Evolutionary conservation across 169 alveolate species (phyloP).

Genomic region (Plasmodium billcollinsi): DNA sequence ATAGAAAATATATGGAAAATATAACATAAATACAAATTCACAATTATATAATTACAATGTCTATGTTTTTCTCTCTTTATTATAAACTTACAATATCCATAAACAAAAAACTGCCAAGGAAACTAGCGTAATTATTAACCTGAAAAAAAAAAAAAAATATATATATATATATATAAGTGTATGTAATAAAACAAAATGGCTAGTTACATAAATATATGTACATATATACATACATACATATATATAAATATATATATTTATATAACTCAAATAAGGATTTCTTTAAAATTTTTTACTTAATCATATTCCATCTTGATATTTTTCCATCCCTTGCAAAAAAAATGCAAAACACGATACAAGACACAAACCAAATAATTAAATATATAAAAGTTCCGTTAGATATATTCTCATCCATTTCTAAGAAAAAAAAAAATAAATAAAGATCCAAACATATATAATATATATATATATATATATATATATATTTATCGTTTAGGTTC

Average conservation of each 20-base stretch:
- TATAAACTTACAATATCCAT: constrained; percentile 72
- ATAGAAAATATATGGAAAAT: too few species aligned
- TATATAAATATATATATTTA: background rate
- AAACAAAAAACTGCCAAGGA: constrained; percentile 66
- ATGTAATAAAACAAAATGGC: too few species aligned
- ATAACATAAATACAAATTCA: too few species aligned
- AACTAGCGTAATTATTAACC: constrained; percentile 62
- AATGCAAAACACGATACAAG: constrained; percentile 59
- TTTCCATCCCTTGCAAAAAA: constrained; percentile 71
- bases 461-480: background rate
- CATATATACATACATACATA: constrained; percentile 1
- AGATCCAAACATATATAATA: background rate
- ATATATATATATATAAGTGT: too few species aligned
- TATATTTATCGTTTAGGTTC: background rate
- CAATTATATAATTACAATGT: too few species aligned
- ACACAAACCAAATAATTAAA: constrained; percentile 54
- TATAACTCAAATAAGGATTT: background rate
- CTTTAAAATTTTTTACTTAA: constrained; percentile 27
- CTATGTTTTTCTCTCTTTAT: background rate
- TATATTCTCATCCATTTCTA: constrained; percentile 38
- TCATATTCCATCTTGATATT: constrained; percentile 25
- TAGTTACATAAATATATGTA: background rate
- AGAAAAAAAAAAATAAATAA: background rate
- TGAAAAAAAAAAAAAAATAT: background rate
- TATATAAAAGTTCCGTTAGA: constrained; percentile 37